phyloP scores from a whole-genome alignment of 345 rosid genomes.

The Barbarea vulgaris region DNA sequence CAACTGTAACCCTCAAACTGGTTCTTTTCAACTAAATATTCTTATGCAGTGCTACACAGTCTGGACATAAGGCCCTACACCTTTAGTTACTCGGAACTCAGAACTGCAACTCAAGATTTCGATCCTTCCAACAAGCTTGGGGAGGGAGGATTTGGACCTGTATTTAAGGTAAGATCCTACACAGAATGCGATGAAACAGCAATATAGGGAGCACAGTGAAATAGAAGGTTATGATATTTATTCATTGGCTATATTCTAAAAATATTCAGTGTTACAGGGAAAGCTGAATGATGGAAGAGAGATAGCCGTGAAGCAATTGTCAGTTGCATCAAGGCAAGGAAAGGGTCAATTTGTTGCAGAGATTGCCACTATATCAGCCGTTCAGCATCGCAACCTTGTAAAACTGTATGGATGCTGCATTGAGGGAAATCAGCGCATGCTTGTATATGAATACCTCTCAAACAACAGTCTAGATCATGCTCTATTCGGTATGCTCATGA shows the following conservation, averaged over 20 bases:
- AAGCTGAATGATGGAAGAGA: constrained; percentile 58
- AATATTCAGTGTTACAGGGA: constrained; percentile 37
- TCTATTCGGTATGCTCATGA: constrained; percentile 50
- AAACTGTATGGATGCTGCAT: constrained; percentile 73
- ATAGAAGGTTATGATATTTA: constrained; percentile 4
- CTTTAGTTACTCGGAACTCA: constrained; percentile 62
- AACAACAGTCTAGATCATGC: constrained; percentile 80
- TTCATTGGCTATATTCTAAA: constrained; percentile 20
- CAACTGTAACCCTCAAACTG: neutral
- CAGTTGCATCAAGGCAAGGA: constrained; percentile 69
- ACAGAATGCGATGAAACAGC: neutral
- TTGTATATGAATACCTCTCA: constrained; percentile 71
- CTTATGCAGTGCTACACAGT: constrained; percentile 53
- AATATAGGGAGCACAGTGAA: neutral
- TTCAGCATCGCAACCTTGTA: constrained; percentile 74
- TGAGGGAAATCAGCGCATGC: constrained; percentile 59
- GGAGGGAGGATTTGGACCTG: constrained; percentile 90
- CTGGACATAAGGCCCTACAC: constrained; percentile 60
- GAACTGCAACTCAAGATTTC: constrained; percentile 66
- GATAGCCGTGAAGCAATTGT: constrained; percentile 72
- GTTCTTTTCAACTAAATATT: neutral
- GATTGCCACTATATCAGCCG: constrained; percentile 77
- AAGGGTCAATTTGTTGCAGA: constrained; percentile 69
- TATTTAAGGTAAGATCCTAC: constrained; percentile 53
- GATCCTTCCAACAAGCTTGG: constrained; percentile 67